These are phyloP conservation scores for Jacaranda copaia DNA, from an alignment of 257 asterid species.

Conservation along the genomic window DNA sequence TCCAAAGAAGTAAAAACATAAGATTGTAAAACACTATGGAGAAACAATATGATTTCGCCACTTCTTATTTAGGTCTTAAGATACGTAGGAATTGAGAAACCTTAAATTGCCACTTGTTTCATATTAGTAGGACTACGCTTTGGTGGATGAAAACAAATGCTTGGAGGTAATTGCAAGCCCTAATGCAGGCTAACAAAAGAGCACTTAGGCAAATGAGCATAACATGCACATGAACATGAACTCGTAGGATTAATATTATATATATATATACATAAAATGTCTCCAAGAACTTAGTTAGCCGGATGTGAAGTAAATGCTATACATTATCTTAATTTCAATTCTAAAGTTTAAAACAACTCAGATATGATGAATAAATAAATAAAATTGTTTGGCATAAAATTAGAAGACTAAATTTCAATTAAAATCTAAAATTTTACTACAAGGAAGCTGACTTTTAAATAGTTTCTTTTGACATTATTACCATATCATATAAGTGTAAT, in stretches of 20 bases:
- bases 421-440: no score
- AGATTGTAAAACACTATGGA: not conserved
- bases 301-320: no score
- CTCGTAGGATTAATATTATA: not conserved
- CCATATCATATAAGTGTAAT: no score
- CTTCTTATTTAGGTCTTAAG: not conserved
- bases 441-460: no score
- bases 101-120: not conserved
- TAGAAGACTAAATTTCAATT: no score
- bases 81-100: not conserved
- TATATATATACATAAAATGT: not conserved
- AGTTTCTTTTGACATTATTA: no score
- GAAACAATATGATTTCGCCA: not conserved
- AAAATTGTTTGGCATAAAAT: no score
- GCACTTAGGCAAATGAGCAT: conserved; percentile 1
- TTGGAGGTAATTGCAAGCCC: not conserved
- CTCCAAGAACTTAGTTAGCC: not conserved
- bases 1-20: not conserved
- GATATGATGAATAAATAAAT: no score
- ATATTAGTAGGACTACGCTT: not conserved
- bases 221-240: not conserved
- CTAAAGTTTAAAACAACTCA: no score
- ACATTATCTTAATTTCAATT: no score
- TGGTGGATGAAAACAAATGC: not conserved
- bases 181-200: not conserved